Evolutionary conservation across 768 basidiomycete genomes (phyloP).

Genomic region (Agrocybe chaxingu): DNA sequence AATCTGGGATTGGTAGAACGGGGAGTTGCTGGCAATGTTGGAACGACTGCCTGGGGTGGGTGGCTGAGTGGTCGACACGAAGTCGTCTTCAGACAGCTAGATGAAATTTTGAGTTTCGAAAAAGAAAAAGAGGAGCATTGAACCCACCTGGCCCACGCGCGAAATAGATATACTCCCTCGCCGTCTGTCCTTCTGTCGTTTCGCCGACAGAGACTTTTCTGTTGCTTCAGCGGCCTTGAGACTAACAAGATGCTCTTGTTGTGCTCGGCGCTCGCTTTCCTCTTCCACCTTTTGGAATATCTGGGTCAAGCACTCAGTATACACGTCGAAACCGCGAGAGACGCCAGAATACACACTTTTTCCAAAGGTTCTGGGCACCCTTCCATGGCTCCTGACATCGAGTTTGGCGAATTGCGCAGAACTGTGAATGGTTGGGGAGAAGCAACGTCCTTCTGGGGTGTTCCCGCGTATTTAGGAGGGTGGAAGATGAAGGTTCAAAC

Average conservation of each 20-base stretch:
- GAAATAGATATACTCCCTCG: constrained; percentile 57
- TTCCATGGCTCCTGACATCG: constrained; percentile 10
- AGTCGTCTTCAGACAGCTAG: constrained; percentile 20
- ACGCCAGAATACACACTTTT: constrained; percentile 17
- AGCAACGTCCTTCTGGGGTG: neutral
- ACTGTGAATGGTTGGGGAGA: neutral
- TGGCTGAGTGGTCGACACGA: constrained; percentile 16
- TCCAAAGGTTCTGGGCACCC: constrained; percentile 29
- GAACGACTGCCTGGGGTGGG: constrained; percentile 32
- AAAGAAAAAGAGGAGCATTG: neutral
- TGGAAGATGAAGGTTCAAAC: neutral
- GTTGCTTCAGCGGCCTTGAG: constrained; percentile 12
- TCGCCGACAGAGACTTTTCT: constrained; percentile 18
- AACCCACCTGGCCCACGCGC: constrained; percentile 55
- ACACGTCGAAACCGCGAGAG: neutral
- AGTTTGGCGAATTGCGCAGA: neutral
- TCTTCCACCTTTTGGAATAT: constrained; percentile 58
- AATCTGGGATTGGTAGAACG: constrained; percentile 43
- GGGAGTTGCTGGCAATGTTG: constrained; percentile 39
- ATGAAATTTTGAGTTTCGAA: constrained; percentile 10
- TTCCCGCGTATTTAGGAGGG: neutral
- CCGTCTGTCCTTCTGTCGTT: constrained; percentile 33
- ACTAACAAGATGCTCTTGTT: constrained; percentile 23
- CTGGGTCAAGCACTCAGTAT: constrained; percentile 26
- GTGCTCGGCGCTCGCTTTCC: constrained; percentile 50